Evolutionary conservation across 805 yeast species (phyloP).

Genomic region (Hanseniaspora hatyaiensis): DNA sequence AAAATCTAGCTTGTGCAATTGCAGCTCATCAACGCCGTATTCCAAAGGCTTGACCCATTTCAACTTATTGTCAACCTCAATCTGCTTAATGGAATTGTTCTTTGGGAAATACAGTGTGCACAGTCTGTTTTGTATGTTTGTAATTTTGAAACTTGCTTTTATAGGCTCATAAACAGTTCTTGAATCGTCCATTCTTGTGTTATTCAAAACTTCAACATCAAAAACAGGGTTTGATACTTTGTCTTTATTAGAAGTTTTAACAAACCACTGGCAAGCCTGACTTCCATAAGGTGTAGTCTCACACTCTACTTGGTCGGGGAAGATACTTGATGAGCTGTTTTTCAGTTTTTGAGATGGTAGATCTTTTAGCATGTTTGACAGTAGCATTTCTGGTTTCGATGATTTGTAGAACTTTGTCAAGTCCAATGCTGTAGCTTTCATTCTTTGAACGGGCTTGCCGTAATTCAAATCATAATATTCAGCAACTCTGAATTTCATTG

Average conservation of each 20-base stretch:
- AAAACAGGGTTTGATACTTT: conserved; percentile 33
- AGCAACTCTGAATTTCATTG: conserved; percentile 60
- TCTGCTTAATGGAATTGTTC: conserved; percentile 45
- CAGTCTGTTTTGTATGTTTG: conserved; percentile 49
- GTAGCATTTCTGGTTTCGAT: conserved; percentile 19
- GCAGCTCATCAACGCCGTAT: conserved; percentile 52
- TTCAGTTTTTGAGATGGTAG: conserved; percentile 38
- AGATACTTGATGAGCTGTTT: too few species aligned
- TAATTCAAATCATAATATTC: conserved; percentile 45
- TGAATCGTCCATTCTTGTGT: conserved; percentile 35
- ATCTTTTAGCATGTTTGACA: conserved; percentile 33
- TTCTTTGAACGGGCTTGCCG: conserved; percentile 12
- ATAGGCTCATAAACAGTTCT: conserved; percentile 53
- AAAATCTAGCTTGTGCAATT: conserved; percentile 44
- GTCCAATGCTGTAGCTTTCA: conserved; percentile 1
- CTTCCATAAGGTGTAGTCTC: background rate
- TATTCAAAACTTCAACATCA: conserved; percentile 39
- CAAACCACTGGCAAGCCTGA: conserved; percentile 31
- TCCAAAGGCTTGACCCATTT: conserved; percentile 37
- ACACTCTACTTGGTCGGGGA: too few species aligned
- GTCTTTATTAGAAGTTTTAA: conserved; percentile 31
- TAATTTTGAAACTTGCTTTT: conserved; percentile 48
- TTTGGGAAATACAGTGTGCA: conserved; percentile 49
- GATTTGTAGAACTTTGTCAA: conserved; percentile 3
- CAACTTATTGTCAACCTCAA: conserved; percentile 30